A percentile compares a stretch with the other conserved stretches of the same genome.
phyloP scores from a whole-genome alignment of 306 rosid genomes.

The Betula pendula region DNA sequence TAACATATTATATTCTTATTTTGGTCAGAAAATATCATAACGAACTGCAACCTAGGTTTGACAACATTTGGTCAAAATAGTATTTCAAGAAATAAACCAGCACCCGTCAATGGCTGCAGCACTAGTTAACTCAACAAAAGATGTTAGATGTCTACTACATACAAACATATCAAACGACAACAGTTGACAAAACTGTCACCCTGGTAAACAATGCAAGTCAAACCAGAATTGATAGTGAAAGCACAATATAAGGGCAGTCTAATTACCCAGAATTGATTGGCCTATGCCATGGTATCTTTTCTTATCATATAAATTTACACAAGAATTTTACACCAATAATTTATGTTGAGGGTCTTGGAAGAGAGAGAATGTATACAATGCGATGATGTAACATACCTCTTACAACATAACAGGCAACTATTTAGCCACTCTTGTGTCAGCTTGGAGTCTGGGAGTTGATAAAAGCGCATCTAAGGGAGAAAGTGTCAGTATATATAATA shows the following conservation, averaged over 20 bases:
- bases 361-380: constrained; percentile 11
- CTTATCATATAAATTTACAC: constrained; percentile 34
- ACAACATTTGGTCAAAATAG: background rate
- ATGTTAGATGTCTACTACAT: too few species aligned
- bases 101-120: background rate
- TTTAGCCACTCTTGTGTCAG: constrained; percentile 23
- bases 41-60: too few species aligned
- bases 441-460: constrained; percentile 18
- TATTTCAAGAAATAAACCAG: background rate
- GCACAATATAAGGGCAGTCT: constrained; percentile 17
- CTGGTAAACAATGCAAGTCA: too few species aligned
- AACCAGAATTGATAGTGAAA: too few species aligned
- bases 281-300: constrained; percentile 18
- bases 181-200: too few species aligned
- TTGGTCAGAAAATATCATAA: background rate
- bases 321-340: constrained; percentile 35
- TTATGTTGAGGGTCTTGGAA: constrained; percentile 15
- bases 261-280: constrained; percentile 16
- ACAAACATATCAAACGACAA: too few species aligned
- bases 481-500: constrained; percentile 32
- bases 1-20: background rate
- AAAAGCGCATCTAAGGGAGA: constrained; percentile 32
- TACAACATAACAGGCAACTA: constrained; percentile 20
- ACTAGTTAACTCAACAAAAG: background rate
- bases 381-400: constrained; percentile 10